Percentiles rank a stretch among this genome's conserved stretches.
phyloP scores from a whole-genome alignment of 345 rosid genomes.

The Acer yangbiense region DNA sequence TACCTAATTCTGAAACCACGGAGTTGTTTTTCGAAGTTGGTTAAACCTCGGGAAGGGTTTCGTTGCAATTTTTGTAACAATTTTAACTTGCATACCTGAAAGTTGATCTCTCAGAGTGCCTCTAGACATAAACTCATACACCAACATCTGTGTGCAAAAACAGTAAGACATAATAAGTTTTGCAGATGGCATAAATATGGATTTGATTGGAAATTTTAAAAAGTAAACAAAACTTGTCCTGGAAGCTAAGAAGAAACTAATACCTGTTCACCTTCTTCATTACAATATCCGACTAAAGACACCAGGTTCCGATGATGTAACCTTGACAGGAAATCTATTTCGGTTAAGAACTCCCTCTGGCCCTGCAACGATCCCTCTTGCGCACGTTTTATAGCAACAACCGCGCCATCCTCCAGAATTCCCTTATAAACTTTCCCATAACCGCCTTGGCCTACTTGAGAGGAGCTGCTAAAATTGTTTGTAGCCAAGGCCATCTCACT shows the following conservation, averaged over 20 bases:
- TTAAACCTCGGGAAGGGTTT: too few species aligned
- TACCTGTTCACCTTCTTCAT: constrained; percentile 96
- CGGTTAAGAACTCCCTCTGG: constrained; percentile 85
- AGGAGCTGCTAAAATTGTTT: constrained; percentile 54
- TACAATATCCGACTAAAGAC: constrained; percentile 81
- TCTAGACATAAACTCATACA: constrained; percentile 85
- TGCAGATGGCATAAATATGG: neutral
- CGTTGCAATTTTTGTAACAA: neutral
- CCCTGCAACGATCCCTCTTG: constrained; percentile 89
- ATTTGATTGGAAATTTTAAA: neutral
- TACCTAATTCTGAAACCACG: too few species aligned
- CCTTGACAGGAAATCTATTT: constrained; percentile 82
- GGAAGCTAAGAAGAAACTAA: neutral
- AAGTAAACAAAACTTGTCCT: neutral
- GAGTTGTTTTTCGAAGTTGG: too few species aligned
- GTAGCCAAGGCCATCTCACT: constrained; percentile 76
- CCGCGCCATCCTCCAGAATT: constrained; percentile 55
- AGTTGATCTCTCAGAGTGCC: constrained; percentile 89
- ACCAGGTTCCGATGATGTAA: constrained; percentile 94
- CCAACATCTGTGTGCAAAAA: constrained; percentile 69
- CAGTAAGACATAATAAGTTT: neutral
- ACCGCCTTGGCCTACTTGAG: constrained; percentile 92
- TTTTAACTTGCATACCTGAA: constrained; percentile 51
- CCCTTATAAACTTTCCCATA: constrained; percentile 94
- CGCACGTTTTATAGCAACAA: constrained; percentile 91